Percentiles rank a stretch among this genome's conserved stretches.
phyloP scores from a whole-genome alignment of 805 yeast species.

The Lachancea kluyveri region DNA sequence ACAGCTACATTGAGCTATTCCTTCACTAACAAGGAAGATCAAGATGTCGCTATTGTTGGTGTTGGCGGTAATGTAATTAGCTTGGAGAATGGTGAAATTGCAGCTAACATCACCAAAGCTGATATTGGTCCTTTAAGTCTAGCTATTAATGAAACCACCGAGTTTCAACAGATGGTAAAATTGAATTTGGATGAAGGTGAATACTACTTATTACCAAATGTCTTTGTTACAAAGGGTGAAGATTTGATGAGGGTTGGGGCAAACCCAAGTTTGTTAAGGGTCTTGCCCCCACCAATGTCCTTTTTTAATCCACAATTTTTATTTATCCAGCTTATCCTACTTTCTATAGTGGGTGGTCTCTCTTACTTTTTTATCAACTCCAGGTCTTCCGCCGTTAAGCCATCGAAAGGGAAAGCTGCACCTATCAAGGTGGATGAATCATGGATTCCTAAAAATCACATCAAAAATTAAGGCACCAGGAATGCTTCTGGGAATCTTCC shows the following conservation, averaged over 20 bases:
- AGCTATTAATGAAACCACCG: constrained; percentile 41
- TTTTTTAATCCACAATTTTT: constrained; percentile 68
- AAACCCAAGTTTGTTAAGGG: constrained; percentile 48
- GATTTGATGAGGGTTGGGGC: constrained; percentile 50
- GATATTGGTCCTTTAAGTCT: constrained; percentile 55
- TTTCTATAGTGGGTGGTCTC: constrained; percentile 41
- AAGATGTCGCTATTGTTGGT: constrained; percentile 50
- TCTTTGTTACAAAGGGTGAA: constrained; percentile 46
- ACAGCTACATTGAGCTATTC: constrained; percentile 44
- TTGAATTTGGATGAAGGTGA: constrained; percentile 52
- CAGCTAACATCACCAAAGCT: constrained; percentile 60
- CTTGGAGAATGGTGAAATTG: constrained; percentile 44
- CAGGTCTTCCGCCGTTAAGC: constrained; percentile 1
- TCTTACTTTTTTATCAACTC: constrained; percentile 35
- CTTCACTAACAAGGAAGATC: constrained; percentile 48
- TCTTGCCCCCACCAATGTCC: constrained; percentile 63
- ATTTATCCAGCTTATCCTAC: constrained; percentile 50
- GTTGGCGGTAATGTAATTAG: constrained; percentile 61
- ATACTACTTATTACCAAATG: constrained; percentile 53
- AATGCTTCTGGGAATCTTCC: too few relatives aligned
- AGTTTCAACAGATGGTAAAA: constrained; percentile 53
- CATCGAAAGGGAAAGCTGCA: not conserved
- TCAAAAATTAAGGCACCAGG: constrained; percentile 34
- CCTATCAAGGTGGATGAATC: constrained; percentile 34
- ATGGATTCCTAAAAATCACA: constrained; percentile 56